Evolutionary conservation across 257 asterid genomes (phyloP).

Genomic region (Schizonepeta tenuifolia): DNA sequence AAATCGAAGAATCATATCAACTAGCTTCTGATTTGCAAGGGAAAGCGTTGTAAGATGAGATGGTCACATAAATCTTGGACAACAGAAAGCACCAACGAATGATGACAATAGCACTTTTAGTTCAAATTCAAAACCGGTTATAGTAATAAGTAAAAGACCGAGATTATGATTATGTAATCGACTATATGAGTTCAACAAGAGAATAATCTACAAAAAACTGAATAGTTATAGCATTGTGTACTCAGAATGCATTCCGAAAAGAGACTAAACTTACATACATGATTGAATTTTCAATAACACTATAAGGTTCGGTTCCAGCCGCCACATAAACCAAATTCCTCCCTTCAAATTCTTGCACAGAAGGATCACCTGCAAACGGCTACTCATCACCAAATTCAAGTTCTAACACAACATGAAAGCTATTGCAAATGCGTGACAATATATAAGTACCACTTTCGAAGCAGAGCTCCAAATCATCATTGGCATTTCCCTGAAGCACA

Average conservation of each 20-base stretch:
- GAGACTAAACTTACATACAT: slow-evolving; percentile 53
- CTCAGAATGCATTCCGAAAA: not conserved
- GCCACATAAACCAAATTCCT: slow-evolving; percentile 71
- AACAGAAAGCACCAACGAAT: too few species aligned
- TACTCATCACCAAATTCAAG: slow-evolving; percentile 12
- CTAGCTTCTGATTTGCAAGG: slow-evolving; percentile 4
- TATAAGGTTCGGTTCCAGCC: slow-evolving; percentile 71
- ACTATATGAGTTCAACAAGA: not conserved
- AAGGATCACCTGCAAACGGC: slow-evolving; percentile 73
- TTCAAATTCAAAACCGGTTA: slow-evolving; percentile 7
- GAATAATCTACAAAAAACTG: too few species aligned
- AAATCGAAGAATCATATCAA: not conserved
- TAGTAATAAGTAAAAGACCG: not conserved
- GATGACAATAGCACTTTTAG: not conserved
- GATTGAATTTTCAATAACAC: slow-evolving; percentile 58
- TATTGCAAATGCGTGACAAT: not conserved
- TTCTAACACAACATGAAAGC: not conserved
- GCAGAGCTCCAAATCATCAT: slow-evolving; percentile 75
- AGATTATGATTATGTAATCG: not conserved
- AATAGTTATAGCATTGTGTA: not conserved
- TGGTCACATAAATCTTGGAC: not conserved
- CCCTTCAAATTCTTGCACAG: slow-evolving; percentile 80
- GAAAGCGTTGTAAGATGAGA: not conserved
- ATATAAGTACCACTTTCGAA: slow-evolving; percentile 75
- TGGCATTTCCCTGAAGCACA: slow-evolving; percentile 83